Evolutionary conservation across 805 yeast species (phyloP).

Genomic region (Schwanniomyces vanrijiae): DNA sequence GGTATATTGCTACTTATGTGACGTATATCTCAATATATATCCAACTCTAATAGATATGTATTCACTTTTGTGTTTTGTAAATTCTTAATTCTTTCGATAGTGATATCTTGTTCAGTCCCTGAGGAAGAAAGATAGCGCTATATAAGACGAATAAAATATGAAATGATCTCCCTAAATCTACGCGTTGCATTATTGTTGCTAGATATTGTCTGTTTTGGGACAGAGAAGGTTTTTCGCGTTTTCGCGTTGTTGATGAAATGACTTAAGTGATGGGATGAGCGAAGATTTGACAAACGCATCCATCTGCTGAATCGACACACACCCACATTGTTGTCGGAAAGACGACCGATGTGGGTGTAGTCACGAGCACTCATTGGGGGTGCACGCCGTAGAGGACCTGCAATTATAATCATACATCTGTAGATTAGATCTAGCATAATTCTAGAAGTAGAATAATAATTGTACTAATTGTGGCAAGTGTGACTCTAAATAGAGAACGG

Average conservation of each 20-base stretch:
- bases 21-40: background rate
- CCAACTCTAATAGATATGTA: background rate
- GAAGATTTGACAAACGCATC: background rate
- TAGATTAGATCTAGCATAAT: background rate
- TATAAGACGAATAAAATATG: slow-evolving; percentile 1
- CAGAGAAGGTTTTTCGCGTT: slow-evolving; percentile 6
- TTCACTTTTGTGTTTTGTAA: background rate
- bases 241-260: slow-evolving; percentile 6
- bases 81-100: background rate
- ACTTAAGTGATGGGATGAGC: background rate
- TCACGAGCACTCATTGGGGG: background rate
- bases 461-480: background rate
- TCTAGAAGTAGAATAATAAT: background rate
- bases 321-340: background rate
- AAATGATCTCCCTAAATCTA: slow-evolving; percentile 1
- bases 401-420: background rate
- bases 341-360: background rate
- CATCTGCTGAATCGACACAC: background rate
- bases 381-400: background rate
- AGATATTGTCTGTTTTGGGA: background rate
- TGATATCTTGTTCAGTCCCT: background rate
- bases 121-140: slow-evolving; percentile 1
- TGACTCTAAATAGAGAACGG: background rate
- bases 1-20: background rate
- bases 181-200: slow-evolving; percentile 2